These are phyloP conservation scores for Aspergillus intermedius DNA, from an alignment of 2,329 filamentous ascomycete species.

Conservation along the genomic window DNA sequence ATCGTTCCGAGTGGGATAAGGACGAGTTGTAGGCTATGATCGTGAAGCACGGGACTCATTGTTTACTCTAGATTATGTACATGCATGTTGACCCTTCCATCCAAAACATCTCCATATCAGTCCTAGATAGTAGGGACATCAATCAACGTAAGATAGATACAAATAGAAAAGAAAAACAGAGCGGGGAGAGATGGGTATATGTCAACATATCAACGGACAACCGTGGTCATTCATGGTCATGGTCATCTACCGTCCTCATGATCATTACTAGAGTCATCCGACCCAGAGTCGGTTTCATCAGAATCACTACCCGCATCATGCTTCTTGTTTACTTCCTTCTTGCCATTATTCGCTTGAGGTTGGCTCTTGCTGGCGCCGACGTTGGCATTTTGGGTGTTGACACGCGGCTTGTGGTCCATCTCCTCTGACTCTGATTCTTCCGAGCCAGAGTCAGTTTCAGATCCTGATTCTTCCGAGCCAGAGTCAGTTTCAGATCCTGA, in stretches of 20 bases:
- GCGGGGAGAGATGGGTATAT: too few species aligned
- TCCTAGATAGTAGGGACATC: too few species aligned
- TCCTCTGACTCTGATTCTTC: neutral
- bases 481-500: neutral
- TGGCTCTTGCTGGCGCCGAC: neutral
- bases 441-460: neutral
- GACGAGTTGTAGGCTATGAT: slow-evolving; percentile 25
- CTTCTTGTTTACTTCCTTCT: neutral
- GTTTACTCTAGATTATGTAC: too few species aligned
- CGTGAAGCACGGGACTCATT: neutral
- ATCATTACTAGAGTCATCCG: neutral
- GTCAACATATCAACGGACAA: too few species aligned
- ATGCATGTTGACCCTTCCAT: too few species aligned
- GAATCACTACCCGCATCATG: neutral
- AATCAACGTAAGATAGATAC: too few species aligned
- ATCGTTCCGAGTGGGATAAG: slow-evolving; percentile 16
- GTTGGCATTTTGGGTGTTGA: neutral
- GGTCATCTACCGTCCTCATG: too few species aligned
- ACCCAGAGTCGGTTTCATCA: neutral
- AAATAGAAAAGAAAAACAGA: too few species aligned
- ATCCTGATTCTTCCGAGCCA: neutral
- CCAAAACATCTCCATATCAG: too few species aligned
- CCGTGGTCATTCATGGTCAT: too few species aligned
- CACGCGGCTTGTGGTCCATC: neutral
- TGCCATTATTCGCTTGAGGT: too few species aligned